phyloP scores from a whole-genome alignment of 352 stramenopile genomes.

The Pythium phragmitis region DNA sequence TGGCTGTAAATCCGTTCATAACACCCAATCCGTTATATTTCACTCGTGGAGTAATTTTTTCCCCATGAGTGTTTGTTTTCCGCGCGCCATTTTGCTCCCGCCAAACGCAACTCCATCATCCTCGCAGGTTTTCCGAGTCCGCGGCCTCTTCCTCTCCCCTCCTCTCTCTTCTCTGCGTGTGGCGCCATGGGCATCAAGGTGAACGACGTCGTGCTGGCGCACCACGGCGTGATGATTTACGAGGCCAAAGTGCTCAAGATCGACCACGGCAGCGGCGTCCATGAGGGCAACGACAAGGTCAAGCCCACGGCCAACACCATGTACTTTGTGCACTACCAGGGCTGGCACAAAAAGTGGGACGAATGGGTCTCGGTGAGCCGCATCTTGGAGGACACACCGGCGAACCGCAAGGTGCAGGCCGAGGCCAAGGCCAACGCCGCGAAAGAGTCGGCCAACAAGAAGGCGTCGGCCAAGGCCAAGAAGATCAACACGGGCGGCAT shows the following conservation, averaged over 20 bases:
- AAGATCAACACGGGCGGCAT: conserved; percentile 66
- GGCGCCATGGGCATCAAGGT: conserved; percentile 56
- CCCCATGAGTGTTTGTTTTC: not conserved
- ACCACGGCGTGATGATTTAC: conserved; percentile 85
- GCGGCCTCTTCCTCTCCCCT: not conserved
- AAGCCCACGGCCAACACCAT: conserved; percentile 35
- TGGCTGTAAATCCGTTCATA: conserved; percentile 1
- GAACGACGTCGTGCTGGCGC: conserved; percentile 69
- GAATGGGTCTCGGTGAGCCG: conserved; percentile 82
- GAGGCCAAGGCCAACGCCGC: conserved; percentile 35
- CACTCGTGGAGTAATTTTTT: not conserved
- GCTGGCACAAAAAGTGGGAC: conserved; percentile 92
- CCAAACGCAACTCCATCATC: not conserved
- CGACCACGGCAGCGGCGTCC: conserved; percentile 63
- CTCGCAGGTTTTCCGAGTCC: not conserved
- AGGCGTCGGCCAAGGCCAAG: conserved; percentile 43
- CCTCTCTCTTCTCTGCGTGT: not conserved
- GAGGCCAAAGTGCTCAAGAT: conserved; percentile 85
- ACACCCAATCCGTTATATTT: not conserved
- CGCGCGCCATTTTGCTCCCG: conserved; percentile 2
- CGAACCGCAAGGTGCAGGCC: conserved; percentile 57
- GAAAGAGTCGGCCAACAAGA: conserved; percentile 25
- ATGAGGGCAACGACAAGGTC: conserved; percentile 33
- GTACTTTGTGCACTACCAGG: conserved; percentile 92
- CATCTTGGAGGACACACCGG: conserved; percentile 65